Evolutionary conservation across 352 stramenopile genomes (phyloP).

Genomic region (Pythium sp.): DNA sequence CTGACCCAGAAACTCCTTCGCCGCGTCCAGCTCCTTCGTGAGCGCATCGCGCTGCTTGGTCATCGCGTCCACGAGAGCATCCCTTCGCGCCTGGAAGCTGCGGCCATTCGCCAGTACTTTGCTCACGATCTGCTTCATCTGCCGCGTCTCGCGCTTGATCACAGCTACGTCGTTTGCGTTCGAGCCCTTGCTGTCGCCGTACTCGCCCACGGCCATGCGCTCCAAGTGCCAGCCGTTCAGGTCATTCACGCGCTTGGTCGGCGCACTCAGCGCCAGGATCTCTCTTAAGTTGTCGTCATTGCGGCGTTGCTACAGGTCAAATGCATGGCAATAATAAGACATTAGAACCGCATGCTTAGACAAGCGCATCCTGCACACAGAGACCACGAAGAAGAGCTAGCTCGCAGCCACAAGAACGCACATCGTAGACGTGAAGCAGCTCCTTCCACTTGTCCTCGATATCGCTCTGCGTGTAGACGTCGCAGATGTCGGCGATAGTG

Average conservation of each 20-base stretch:
- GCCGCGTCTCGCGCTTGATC: constrained; percentile 57
- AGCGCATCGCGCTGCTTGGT: constrained; percentile 68
- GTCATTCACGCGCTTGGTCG: constrained; percentile 51
- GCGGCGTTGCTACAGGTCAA: constrained; percentile 47
- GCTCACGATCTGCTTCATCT: constrained; percentile 55
- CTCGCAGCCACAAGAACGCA: constrained; percentile 25
- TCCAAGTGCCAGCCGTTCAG: constrained; percentile 78
- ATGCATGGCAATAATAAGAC: background rate
- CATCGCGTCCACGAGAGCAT: constrained; percentile 64
- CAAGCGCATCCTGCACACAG: background rate
- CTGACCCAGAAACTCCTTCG: constrained; percentile 75
- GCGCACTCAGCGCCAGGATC: constrained; percentile 71
- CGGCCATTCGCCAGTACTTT: constrained; percentile 57
- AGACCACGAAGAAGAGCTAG: constrained; percentile 1
- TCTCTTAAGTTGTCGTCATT: constrained; percentile 76
- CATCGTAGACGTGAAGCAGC: constrained; percentile 68
- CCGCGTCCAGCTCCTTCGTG: constrained; percentile 52
- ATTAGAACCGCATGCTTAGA: background rate
- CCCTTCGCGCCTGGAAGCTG: constrained; percentile 47
- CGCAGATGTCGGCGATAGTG: constrained; percentile 51
- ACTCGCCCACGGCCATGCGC: constrained; percentile 78
- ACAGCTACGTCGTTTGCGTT: constrained; percentile 41
- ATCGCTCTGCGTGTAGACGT: constrained; percentile 63
- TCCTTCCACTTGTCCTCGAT: constrained; percentile 68
- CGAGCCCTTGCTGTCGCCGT: constrained; percentile 31